These are phyloP conservation scores for Vicia sativa DNA, from an alignment of 306 rosid species.

Conservation along the genomic window DNA sequence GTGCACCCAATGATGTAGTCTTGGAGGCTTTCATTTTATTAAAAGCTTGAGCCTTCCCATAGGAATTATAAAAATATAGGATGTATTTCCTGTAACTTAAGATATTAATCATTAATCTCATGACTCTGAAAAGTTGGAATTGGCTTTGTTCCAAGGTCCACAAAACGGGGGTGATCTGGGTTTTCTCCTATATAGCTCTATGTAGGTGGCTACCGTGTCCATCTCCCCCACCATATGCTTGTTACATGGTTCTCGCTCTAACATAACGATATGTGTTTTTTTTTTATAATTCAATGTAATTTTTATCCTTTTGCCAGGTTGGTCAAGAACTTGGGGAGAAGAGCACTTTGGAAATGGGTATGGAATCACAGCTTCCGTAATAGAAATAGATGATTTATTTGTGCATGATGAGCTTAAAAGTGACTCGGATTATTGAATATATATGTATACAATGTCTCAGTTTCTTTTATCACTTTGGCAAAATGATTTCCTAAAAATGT, in stretches of 20 bases:
- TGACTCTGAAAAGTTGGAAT: slow-evolving; percentile 18
- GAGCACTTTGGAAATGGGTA: slow-evolving; percentile 99
- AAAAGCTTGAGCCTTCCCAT: slow-evolving; percentile 13
- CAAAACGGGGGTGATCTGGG: not conserved
- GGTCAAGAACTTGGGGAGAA: slow-evolving; percentile 99
- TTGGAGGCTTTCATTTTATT: slow-evolving; percentile 16
- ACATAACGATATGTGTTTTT: slow-evolving; percentile 21
- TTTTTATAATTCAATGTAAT: slow-evolving; percentile 12
- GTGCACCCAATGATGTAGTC: slow-evolving; percentile 18
- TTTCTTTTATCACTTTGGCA: slow-evolving; percentile 13
- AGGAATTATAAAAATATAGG: slow-evolving; percentile 25
- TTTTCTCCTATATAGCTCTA: slow-evolving; percentile 16
- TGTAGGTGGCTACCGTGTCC: slow-evolving; percentile 10
- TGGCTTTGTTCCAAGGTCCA: slow-evolving; percentile 9
- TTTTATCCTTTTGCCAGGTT: slow-evolving; percentile 61
- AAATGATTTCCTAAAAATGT: slow-evolving; percentile 13
- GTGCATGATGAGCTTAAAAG: slow-evolving; percentile 24
- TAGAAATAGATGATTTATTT: slow-evolving; percentile 30
- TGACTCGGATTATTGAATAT: slow-evolving; percentile 20
- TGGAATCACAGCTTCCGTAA: slow-evolving; percentile 22
- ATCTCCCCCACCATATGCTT: not conserved
- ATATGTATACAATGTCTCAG: slow-evolving; percentile 8
- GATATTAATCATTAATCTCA: slow-evolving; percentile 16
- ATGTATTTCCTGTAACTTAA: not conserved
- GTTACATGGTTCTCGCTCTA: slow-evolving; percentile 26